Evolutionary conservation across 169 alveolate genomes (phyloP).

Genomic region (Plasmodium fragile): DNA sequence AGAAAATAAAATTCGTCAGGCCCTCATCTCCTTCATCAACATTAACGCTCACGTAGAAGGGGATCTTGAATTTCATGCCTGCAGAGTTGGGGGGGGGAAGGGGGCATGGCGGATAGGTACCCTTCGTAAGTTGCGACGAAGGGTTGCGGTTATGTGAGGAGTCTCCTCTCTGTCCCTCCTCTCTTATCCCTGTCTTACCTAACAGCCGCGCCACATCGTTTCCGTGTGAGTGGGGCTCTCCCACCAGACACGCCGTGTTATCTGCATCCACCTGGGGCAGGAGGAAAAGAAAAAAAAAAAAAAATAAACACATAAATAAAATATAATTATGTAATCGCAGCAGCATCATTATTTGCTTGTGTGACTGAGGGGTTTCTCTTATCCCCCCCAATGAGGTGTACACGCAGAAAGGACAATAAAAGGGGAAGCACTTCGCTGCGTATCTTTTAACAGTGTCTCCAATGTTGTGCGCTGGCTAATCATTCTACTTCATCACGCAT

Average conservation of each 20-base stretch:
- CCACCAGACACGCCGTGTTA: constrained; percentile 51
- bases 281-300: neutral
- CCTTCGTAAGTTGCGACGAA: neutral
- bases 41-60: constrained; percentile 67
- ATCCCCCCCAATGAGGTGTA: too few species aligned
- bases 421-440: neutral
- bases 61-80: constrained; percentile 64
- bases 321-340: neutral
- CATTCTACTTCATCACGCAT: neutral
- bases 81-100: neutral
- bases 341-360: neutral
- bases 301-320: constrained; percentile 5
- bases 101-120: neutral
- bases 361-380: neutral
- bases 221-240: constrained; percentile 65
- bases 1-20: constrained; percentile 52
- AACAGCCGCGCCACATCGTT: constrained; percentile 57
- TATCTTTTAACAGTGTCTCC: neutral
- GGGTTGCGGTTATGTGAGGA: neutral
- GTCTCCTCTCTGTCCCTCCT: too few species aligned
- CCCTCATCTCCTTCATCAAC: constrained; percentile 64
- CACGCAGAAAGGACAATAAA: too few species aligned
- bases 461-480: neutral
- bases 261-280: constrained; percentile 52
- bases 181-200: neutral